Conservation (phyloP, 2,329 filamentous ascomycete genomes). For the Phyllosticta capitalensis region DNA sequence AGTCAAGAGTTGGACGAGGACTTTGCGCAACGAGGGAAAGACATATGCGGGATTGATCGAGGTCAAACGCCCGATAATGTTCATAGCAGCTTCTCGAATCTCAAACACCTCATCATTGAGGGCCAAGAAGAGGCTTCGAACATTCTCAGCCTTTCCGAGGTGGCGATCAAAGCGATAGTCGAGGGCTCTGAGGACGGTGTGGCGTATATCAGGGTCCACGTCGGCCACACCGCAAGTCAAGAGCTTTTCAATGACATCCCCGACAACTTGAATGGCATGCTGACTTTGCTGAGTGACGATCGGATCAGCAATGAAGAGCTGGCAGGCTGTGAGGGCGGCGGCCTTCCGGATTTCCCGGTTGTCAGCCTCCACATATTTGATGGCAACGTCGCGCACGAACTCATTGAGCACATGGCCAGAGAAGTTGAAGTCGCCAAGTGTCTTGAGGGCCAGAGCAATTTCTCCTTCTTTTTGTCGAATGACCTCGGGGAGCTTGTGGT, state of each 20-base stretch:
- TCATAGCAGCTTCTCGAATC: slow-evolving; percentile 89
- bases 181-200: slow-evolving; percentile 78
- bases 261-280: slow-evolving; percentile 92
- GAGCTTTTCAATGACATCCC: slow-evolving; percentile 94
- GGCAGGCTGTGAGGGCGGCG: slow-evolving; percentile 91
- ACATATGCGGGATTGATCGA: slow-evolving; percentile 93
- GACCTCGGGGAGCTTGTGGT: slow-evolving; percentile 74
- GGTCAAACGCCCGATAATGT: slow-evolving; percentile 89
- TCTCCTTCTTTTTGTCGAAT: slow-evolving; percentile 73
- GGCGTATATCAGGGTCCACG: slow-evolving; percentile 73
- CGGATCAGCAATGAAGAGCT: slow-evolving; percentile 91
- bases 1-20: slow-evolving; percentile 89
- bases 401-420: slow-evolving; percentile 80
- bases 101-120: slow-evolving; percentile 90
- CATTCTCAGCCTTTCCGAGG: slow-evolving; percentile 94
- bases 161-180: slow-evolving; percentile 93
- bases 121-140: slow-evolving; percentile 87
- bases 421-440: slow-evolving; percentile 96
- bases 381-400: slow-evolving; percentile 95
- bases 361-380: slow-evolving; percentile 95
- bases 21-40: slow-evolving; percentile 88
- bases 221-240: slow-evolving; percentile 92
- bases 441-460: slow-evolving; percentile 87
- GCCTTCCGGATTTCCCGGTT: slow-evolving; percentile 89
- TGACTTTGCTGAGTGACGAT: slow-evolving; percentile 97